Base-by-base conservation (phyloP, 2,329 filamentous ascomycete genomes). In the Nothophaeocryptopus gaeumannii region DNA sequence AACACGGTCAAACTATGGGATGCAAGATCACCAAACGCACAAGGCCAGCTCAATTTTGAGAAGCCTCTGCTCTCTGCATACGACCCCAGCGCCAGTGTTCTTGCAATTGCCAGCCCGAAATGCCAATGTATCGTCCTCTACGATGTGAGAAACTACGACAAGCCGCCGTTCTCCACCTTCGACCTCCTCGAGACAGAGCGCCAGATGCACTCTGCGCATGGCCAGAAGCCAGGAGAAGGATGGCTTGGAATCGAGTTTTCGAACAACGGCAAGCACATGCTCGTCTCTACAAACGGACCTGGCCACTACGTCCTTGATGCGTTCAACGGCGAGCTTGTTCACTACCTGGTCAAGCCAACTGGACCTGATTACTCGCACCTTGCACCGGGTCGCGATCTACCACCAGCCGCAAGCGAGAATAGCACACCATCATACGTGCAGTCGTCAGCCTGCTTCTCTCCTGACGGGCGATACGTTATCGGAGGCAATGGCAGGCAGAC, bases 221-320 rank as follows among this genome's bases (percentile, higher is more conserved):
- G 79, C 1, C 74, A 81, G 53, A 79, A 78, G 45, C 54, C 53
- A 5, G 67, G 59, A 8, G 59, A 64, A 35, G 85, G 85, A 9
- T 99, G 93, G 93, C 93, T 88, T 1, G 90, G 87, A 60, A 78
- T 99, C 36, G 90, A 96, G 63, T 97, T 99, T 67, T 93, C 89
- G 50, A 99, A 99, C 63, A 93, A 99, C 63, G 93, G 93, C 13
- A 95, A 95, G 65, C 82, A 82, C 53, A 72, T 99, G 40, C 78
- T 99, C 5, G 70, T 99, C 13, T 88, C 88, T 11, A 97, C 92
- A 2, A 88, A 85, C 41, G 89, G 88, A 5, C 79, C 79, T 44
- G 89, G 90, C 0, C 93, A 99, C 69, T 95, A 93, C 64, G 74
- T 99, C 2, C 76, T 99, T n/a, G 93, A 99, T 67, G 88, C 92